Base-by-base conservation (phyloP, 2,329 filamentous ascomycete genomes). In the Sporothrix mexicana region DNA sequence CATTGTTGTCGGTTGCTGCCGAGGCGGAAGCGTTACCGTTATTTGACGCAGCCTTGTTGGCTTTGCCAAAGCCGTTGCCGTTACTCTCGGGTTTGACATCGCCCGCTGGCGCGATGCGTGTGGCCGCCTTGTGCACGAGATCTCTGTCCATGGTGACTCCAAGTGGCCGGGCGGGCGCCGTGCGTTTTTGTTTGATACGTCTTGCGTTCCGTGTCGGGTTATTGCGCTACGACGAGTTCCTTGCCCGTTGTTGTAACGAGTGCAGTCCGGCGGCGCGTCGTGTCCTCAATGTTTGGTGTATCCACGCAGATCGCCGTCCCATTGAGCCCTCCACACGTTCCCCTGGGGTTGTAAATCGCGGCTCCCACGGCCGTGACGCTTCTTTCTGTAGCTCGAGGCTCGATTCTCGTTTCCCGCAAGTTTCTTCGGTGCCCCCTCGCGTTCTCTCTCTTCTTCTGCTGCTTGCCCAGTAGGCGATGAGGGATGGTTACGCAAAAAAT, bases 1-100 rank as follows among this genome's bases (percentile, higher is more conserved):
- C 79, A 53, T 80, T 69, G 75, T 74, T 70, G 62, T 62, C 64
- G 30, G 41, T 51, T 20, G 71, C 43, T n/a, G 78, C 75, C 76
- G 70, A 41, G 3, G 23, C 23, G 7, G 57, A 17, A 25, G 66
- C 51, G n/a, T 61, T 59, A 13, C 43, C 20, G 53, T 36, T 13
- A 8, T 36, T 36, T 36, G 30, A 36, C 30, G 30, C 30, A 36
- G 30, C 30, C 30, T 36, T 36, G 30, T 36, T 36, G 7, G 30
- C 30, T 36, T 36, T 36, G 30, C 49, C 55, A n/a, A 49, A n/a
- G 53, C 57, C 72, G 66, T 57, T 47, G 49, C 62, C 55, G 53
- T 73, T 69, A 45, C 41, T 69, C 47, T 75, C 71, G 12, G 36
- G 13, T 49, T 73, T 73, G 62, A 47, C 62, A 25, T 57, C 62